These are phyloP conservation scores for Bothriochloa decipiens DNA, from an alignment of 176 grass and related monocot genomes.

Conservation along the genomic window DNA sequence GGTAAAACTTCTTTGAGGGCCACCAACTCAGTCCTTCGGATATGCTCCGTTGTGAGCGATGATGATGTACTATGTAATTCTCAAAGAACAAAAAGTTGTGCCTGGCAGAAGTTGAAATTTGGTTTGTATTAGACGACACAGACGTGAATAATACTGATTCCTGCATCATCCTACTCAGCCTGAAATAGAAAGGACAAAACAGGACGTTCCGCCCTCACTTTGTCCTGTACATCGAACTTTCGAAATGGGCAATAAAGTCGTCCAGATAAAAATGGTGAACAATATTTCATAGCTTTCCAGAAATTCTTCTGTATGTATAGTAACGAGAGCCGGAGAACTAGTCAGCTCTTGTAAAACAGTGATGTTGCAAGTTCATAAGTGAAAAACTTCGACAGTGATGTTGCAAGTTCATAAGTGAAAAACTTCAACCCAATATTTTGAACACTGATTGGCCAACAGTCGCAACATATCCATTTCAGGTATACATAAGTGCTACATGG, in stretches of 20 bases:
- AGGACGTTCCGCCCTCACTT: neutral
- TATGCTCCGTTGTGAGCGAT: too few relatives aligned
- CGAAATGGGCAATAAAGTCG: neutral
- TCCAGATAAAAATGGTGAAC: neutral
- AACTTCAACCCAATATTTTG: neutral
- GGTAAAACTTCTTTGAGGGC: too few relatives aligned
- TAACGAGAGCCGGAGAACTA: neutral
- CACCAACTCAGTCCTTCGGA: too few relatives aligned
- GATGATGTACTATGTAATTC: too few relatives aligned
- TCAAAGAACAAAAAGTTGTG: neutral
- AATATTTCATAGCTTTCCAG: neutral
- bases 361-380: neutral
- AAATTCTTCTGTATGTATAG: neutral
- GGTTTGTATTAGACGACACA: neutral
- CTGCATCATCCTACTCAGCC: neutral
- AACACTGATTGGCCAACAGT: neutral
- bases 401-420: neutral
- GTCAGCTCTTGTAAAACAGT: too few relatives aligned
- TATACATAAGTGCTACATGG: constrained; percentile 4
- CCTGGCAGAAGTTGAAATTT: neutral
- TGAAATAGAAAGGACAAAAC: neutral
- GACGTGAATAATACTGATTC: neutral
- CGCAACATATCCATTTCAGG: neutral
- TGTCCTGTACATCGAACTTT: neutral
- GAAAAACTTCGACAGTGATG: neutral